Base-by-base conservation (phyloP, 1,284 basidiomycete species). In the Fereydounia khargensis region DNA sequence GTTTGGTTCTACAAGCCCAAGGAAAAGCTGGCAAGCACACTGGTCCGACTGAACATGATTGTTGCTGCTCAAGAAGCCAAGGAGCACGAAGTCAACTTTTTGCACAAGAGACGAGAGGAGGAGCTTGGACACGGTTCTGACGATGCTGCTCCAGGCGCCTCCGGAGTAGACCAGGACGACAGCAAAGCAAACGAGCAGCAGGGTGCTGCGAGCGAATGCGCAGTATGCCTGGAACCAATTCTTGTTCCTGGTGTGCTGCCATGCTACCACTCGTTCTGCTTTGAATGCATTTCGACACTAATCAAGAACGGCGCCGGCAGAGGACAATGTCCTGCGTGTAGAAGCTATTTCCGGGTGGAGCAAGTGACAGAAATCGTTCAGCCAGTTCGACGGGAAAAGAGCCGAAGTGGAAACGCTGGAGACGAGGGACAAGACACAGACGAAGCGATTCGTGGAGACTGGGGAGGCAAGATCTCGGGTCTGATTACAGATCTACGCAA, bases 141-240 rank as follows among this genome's bases (percentile, higher is more conserved):
- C 14, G 31, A 39, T 8, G 22, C 19, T 13, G 21, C 17, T 21
- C 80, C 94, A 91, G 18, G 94, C 91, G 77, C 85, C 89, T 10
- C 82, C 84, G 79, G 88, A 91, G 65, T 94, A 81, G 53, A 83
- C 85, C 58, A 85, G 83, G 79, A 88, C 91, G 65, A 95, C 80
- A 52, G 83, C 85, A 57, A 85, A 83, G 71, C 96, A 84, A 59
- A 83, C 84, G 45, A 86, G 79, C 18, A 89, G 89, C 41, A 89
- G 85, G 40, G 90, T 90, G 2, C 94, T 92, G 63, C 87, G 84
- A 73, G 88, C 81, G 58, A 61, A 25, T 65, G 61, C 23, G 39
- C 18, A 20, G 45, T 66, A 35, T 66, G 59, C 38, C 52, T 50
- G 37, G 56, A 63, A 14, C 28, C 37, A 7, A 54, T 55, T 18